Base-by-base conservation (phyloP, 108 stramenopile genomes). In the Skeletonema tropicum region DNA sequence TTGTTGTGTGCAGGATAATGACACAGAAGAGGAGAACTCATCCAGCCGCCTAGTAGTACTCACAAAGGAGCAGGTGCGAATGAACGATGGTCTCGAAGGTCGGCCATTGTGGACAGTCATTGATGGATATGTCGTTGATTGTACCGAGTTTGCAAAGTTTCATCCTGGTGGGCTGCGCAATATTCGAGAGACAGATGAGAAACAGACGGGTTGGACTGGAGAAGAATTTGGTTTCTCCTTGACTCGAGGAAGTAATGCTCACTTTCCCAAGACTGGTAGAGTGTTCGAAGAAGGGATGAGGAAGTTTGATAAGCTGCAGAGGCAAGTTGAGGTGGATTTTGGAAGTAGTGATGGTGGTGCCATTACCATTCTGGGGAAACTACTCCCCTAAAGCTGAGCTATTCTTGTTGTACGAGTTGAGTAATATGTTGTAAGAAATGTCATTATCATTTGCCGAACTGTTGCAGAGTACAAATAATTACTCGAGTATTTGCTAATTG, bases 61-160 rank as follows among this genome's bases (percentile, higher is more conserved):
- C 19, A 49, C 17, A 6, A 49, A 49, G 48, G 48, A 49, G 19
- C n/a, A 49, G 48, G 60, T 61, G 6, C 17, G 60, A 19, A 15
- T 14, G 29, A 61, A 61, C 15, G 39, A 61, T 61, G 60, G 60
- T 14, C 14, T 41, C 38, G 19, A 61, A 1, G 60, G 8, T 15
- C 29, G 39, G 4, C 15, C 29, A 15, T 19, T 68, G 17, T 68
- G 67, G 67, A 13, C 19, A 26, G 67, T 68, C 17, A 60, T 68
- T 23, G 67, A 68, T 29, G 67, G 67, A 12, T 68, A 59, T 17
- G 67, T 68, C 67, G 55, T 57, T 26, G 67, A 68, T 59, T 48
- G 48, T 25, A 68, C 67, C 45, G 67, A 57, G 14, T 68, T 68
- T 52, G 57, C 58, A 57, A 60, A 68, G 57, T 30, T 11, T 29